These are phyloP conservation scores for Bacidia rubella DNA, from an alignment of 495 filamentous ascomycete species.

Conservation along the genomic window DNA sequence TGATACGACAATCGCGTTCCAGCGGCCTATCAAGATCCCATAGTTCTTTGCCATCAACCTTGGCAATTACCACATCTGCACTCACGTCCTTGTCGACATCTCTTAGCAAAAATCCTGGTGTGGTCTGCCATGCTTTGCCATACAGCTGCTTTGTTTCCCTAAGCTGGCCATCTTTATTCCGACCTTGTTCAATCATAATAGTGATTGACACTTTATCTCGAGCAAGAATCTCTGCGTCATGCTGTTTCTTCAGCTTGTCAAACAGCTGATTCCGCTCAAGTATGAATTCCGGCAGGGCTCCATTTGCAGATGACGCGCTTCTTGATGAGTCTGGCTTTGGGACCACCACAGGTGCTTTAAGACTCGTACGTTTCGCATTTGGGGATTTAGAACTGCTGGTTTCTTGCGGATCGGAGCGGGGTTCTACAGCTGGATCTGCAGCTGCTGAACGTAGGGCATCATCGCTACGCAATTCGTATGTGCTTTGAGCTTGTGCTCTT, in stretches of 20 bases:
- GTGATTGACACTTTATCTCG: slow-evolving; percentile 36
- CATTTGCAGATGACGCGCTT: slow-evolving; percentile 64
- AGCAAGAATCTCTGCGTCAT: slow-evolving; percentile 52
- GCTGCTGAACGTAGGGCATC: slow-evolving; percentile 10
- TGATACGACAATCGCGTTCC: slow-evolving; percentile 64
- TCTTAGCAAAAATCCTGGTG: slow-evolving; percentile 37
- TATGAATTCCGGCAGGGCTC: slow-evolving; percentile 62
- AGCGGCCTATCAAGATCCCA: slow-evolving; percentile 90
- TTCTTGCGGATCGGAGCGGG: slow-evolving; percentile 7
- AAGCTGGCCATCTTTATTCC: slow-evolving; percentile 27
- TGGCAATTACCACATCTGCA: slow-evolving; percentile 55
- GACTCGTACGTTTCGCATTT: slow-evolving; percentile 4
- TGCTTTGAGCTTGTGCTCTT: slow-evolving; percentile 9
- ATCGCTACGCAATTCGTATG: slow-evolving; percentile 12
- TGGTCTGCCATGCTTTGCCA: slow-evolving; percentile 41
- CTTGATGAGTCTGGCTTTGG: neutral
- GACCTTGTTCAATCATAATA: slow-evolving; percentile 35
- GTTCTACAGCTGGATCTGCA: slow-evolving; percentile 9
- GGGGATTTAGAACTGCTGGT: slow-evolving; percentile 2
- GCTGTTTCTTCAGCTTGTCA: slow-evolving; percentile 70
- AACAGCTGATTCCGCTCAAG: slow-evolving; percentile 74
- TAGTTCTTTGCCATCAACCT: slow-evolving; percentile 61
- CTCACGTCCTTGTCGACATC: slow-evolving; percentile 39
- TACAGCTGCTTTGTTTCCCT: slow-evolving; percentile 24
- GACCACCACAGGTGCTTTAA: neutral